phyloP scores from a whole-genome alignment of 495 filamentous ascomycete species.

The Hypoxylon rickii region DNA sequence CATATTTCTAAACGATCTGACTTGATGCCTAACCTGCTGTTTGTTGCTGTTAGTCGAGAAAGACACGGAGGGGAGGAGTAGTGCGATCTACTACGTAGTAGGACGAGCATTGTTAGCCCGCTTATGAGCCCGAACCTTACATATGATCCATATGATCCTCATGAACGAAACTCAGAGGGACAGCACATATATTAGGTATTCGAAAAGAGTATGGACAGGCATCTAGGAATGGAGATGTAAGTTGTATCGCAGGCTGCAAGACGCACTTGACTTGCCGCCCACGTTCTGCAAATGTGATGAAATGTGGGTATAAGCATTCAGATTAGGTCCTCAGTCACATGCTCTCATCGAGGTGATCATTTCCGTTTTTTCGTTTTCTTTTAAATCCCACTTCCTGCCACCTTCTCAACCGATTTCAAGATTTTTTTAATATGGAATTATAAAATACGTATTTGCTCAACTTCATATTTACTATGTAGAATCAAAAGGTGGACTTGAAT shows the following conservation, averaged over 20 bases:
- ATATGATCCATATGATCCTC: no score
- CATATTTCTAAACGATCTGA: slow-evolving; percentile 19
- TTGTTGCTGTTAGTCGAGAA: slow-evolving; percentile 1
- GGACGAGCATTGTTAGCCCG: no score
- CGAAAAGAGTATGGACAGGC: slow-evolving; percentile 21
- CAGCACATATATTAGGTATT: slow-evolving; percentile 15
- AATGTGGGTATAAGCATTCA: slow-evolving; percentile 4
- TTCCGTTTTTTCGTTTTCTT: no score
- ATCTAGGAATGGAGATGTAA: no score
- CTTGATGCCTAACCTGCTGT: slow-evolving; percentile 7
- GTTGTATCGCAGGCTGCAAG: slow-evolving; percentile 34
- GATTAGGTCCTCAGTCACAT: slow-evolving; percentile 34
- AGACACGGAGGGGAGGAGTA: slow-evolving; percentile 4
- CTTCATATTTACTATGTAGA: no score
- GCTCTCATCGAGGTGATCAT: slow-evolving; percentile 12
- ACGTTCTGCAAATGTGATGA: background rate
- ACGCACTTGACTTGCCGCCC: slow-evolving; percentile 29
- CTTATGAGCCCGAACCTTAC: no score
- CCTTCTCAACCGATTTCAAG: no score
- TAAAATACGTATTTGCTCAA: no score
- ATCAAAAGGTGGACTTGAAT: no score
- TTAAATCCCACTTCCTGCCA: no score
- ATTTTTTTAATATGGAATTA: no score
- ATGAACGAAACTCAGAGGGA: slow-evolving; percentile 6
- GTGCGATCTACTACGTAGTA: no score